Evolutionary conservation across 2,329 filamentous ascomycete species (phyloP).

Genomic region (Akanthomyces lecanii): DNA sequence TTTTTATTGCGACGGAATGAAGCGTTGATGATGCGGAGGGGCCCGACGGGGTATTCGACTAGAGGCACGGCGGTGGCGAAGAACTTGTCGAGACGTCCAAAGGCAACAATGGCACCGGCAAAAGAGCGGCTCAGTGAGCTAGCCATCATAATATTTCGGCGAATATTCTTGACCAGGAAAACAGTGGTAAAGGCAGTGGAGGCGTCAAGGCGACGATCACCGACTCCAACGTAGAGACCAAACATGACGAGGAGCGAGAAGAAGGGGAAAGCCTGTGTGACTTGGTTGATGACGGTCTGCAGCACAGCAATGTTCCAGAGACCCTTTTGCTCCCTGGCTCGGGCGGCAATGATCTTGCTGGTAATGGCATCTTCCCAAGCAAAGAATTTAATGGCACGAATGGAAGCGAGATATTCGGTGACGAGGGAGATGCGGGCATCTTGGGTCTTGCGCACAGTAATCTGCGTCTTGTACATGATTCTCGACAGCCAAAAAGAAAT

Average conservation of each 20-base stretch:
- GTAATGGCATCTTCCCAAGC: constrained; percentile 54
- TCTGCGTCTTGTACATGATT: constrained; percentile 47
- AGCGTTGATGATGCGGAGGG: constrained; percentile 42
- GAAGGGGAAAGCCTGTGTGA: constrained; percentile 50
- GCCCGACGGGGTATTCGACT: constrained; percentile 44
- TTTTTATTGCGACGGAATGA: constrained; percentile 48
- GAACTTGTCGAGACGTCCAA: constrained; percentile 51
- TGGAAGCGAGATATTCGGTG: constrained; percentile 54
- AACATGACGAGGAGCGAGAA: constrained; percentile 52
- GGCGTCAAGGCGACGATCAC: constrained; percentile 46
- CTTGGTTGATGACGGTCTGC: constrained; percentile 42
- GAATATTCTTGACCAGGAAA: constrained; percentile 49
- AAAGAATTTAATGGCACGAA: constrained; percentile 58
- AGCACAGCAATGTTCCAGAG: constrained; percentile 51
- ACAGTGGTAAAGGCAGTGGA: constrained; percentile 56
- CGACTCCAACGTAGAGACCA: constrained; percentile 45
- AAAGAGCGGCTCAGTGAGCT: constrained; percentile 38
- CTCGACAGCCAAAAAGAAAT: constrained; percentile 47
- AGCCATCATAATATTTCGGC: constrained; percentile 48
- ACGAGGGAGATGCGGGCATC: constrained; percentile 54
- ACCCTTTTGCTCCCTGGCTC: constrained; percentile 48
- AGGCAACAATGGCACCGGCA: constrained; percentile 37
- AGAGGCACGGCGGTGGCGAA: constrained; percentile 48
- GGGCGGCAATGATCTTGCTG: constrained; percentile 46
- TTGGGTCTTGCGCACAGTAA: constrained; percentile 50